Evolutionary conservation across 1,284 basidiomycete genomes (phyloP).

Genomic region (Rhizoctonia solani): DNA sequence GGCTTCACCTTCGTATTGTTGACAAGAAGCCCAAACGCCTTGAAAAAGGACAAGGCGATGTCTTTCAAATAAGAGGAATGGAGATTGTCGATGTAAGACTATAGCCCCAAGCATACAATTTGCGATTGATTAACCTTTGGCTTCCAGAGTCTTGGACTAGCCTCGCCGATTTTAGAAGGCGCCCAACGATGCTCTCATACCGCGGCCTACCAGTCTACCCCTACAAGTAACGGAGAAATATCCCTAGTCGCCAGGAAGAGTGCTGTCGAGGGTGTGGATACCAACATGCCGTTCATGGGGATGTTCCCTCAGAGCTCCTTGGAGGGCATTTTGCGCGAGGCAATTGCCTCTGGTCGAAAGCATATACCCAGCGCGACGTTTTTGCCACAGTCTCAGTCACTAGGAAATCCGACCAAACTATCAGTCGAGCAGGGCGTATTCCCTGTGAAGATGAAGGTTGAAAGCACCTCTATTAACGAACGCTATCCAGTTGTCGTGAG

Average conservation of each 20-base stretch:
- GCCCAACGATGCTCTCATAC: neutral
- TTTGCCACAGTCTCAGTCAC: neutral
- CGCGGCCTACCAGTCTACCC: neutral
- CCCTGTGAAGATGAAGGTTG: conserved; percentile 58
- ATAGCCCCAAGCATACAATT: neutral
- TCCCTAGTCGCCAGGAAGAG: neutral
- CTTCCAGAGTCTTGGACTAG: conserved; percentile 3
- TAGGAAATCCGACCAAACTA: conserved; percentile 48
- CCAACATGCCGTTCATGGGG: neutral
- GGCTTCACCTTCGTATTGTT: neutral
- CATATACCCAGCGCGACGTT: neutral
- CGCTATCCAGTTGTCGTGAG: conserved; percentile 63
- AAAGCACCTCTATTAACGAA: conserved; percentile 49
- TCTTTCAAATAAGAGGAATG: neutral
- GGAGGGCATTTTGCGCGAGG: conserved; percentile 68
- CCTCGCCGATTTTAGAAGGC: neutral
- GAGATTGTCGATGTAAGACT: neutral
- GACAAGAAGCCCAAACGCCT: neutral
- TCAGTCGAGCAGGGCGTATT: conserved; percentile 61
- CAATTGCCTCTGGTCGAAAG: conserved; percentile 48
- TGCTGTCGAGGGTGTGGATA: conserved; percentile 2
- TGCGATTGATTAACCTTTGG: neutral
- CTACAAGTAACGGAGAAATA: neutral
- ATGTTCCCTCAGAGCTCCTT: conserved; percentile 42
- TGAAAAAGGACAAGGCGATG: conserved; percentile 1